Percentiles rank a stretch among this genome's conserved stretches.
phyloP scores from a whole-genome alignment of 2,329 filamentous ascomycete species.

The Talaromyces sp. region DNA sequence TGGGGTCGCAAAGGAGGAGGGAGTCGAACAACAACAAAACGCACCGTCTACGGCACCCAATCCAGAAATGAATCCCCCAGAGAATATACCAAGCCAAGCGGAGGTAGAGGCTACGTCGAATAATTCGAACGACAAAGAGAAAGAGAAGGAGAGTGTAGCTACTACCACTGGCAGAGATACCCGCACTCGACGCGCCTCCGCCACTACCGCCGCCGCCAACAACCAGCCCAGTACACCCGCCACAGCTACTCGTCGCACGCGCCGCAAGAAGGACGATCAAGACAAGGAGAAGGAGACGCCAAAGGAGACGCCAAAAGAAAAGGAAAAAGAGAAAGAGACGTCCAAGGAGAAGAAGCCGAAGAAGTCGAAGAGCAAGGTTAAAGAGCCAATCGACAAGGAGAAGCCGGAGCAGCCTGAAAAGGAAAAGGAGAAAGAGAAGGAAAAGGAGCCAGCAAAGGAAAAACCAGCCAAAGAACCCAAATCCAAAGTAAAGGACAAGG shows the following conservation, averaged over 20 bases:
- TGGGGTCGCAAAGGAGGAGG: conserved; percentile 31
- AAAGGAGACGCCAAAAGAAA: conserved; percentile 28
- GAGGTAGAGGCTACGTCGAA: neutral
- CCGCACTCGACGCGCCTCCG: conserved; percentile 35
- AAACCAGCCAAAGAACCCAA: neutral
- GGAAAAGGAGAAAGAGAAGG: conserved; percentile 26
- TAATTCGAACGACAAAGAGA: conserved; percentile 6
- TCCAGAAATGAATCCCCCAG: conserved; percentile 14
- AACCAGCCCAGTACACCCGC: conserved; percentile 25
- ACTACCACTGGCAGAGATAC: conserved; percentile 26
- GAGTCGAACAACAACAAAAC: conserved; percentile 17
- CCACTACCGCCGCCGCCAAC: conserved; percentile 25
- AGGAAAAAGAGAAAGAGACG: conserved; percentile 30
- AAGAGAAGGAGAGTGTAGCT: conserved; percentile 14
- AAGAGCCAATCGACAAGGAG: conserved; percentile 26
- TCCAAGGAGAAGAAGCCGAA: conserved; percentile 20
- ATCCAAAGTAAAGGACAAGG: conserved; percentile 26
- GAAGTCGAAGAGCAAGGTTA: conserved; percentile 23
- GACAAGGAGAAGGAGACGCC: conserved; percentile 30
- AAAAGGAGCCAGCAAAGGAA: conserved; percentile 20
- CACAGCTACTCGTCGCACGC: conserved; percentile 31
- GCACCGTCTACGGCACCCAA: neutral
- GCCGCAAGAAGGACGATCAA: conserved; percentile 41
- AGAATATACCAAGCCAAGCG: neutral
- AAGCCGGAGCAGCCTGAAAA: conserved; percentile 33